These are phyloP conservation scores for Aspergillus novoparasiticus DNA, from an alignment of 2,329 filamentous ascomycete species.

Conservation along the genomic window DNA sequence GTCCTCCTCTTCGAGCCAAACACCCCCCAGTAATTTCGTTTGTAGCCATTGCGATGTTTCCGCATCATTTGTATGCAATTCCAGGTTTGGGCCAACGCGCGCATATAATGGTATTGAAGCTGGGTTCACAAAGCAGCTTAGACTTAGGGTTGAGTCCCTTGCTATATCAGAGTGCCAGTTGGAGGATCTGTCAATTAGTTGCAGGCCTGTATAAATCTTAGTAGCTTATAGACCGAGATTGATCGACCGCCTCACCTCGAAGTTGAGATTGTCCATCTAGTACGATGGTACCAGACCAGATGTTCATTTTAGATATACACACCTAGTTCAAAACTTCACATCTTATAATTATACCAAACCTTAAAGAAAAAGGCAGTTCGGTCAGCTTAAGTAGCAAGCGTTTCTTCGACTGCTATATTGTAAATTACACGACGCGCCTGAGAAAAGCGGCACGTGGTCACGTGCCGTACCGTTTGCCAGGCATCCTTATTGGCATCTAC, in stretches of 20 bases:
- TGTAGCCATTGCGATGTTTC: slow-evolving; percentile 43
- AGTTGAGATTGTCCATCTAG: slow-evolving; percentile 30
- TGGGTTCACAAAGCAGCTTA: slow-evolving; percentile 43
- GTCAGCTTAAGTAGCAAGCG: not conserved
- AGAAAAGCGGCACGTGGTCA: slow-evolving; percentile 12
- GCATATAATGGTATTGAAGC: slow-evolving; percentile 44
- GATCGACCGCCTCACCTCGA: slow-evolving; percentile 29
- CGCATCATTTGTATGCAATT: slow-evolving; percentile 38
- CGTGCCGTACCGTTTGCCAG: slow-evolving; percentile 7
- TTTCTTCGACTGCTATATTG: not conserved
- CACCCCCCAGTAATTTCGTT: slow-evolving; percentile 35
- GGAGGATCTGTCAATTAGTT: slow-evolving; percentile 36
- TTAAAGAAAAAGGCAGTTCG: slow-evolving; percentile 1
- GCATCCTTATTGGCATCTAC: not conserved
- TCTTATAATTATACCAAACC: slow-evolving; percentile 17
- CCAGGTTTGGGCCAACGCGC: slow-evolving; percentile 43
- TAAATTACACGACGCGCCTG: slow-evolving; percentile 11
- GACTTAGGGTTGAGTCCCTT: slow-evolving; percentile 34
- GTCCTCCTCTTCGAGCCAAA: slow-evolving; percentile 39
- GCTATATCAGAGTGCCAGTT: slow-evolving; percentile 37
- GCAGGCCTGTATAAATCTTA: slow-evolving; percentile 30
- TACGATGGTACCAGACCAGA: slow-evolving; percentile 41
- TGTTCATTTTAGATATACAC: slow-evolving; percentile 33
- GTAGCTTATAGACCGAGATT: not conserved
- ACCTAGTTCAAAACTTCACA: slow-evolving; percentile 1